Evolutionary conservation across 345 rosid species (phyloP).

Genomic region (Salix brachista): DNA sequence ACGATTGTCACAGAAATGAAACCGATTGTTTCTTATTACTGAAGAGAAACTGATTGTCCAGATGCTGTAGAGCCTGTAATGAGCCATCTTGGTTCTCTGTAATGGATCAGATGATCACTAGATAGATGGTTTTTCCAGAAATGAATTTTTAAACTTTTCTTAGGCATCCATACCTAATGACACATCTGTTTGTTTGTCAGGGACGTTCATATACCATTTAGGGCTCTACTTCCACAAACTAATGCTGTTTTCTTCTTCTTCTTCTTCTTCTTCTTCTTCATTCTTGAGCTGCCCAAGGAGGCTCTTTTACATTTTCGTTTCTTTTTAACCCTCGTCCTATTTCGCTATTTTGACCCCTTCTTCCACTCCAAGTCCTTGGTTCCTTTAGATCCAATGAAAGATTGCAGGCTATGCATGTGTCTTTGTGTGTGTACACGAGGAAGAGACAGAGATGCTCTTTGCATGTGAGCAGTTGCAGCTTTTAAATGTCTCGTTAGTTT

Average conservation of each 20-base stretch:
- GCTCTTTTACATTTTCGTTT: constrained; percentile 7
- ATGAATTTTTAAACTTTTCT: not conserved
- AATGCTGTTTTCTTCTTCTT: not conserved
- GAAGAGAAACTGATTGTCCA: constrained; percentile 4
- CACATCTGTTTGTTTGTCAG: not conserved
- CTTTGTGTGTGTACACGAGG: not conserved
- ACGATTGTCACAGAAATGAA: constrained; percentile 18
- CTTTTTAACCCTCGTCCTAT: not conserved
- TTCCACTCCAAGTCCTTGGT: not conserved
- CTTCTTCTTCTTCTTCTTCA: not conserved
- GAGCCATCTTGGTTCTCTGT: not conserved
- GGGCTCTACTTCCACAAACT: not conserved
- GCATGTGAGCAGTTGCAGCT: constrained; percentile 52
- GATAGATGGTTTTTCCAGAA: not conserved
- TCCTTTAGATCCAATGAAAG: not conserved
- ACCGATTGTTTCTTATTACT: constrained; percentile 15
- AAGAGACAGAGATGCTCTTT: constrained; percentile 9
- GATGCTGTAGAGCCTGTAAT: not conserved
- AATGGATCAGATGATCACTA: not conserved
- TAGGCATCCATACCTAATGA: not conserved
- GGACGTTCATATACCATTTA: constrained; percentile 2
- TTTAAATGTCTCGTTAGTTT: constrained; percentile 11
- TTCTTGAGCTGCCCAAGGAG: not conserved
- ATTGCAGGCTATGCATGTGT: constrained; percentile 1
- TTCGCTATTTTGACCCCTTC: constrained; percentile 15